A percentile compares a stretch with the other conserved stretches of the same genome.
Evolutionary conservation across 768 basidiomycete genomes (phyloP).

Genomic region (Coprinopsis sp.): DNA sequence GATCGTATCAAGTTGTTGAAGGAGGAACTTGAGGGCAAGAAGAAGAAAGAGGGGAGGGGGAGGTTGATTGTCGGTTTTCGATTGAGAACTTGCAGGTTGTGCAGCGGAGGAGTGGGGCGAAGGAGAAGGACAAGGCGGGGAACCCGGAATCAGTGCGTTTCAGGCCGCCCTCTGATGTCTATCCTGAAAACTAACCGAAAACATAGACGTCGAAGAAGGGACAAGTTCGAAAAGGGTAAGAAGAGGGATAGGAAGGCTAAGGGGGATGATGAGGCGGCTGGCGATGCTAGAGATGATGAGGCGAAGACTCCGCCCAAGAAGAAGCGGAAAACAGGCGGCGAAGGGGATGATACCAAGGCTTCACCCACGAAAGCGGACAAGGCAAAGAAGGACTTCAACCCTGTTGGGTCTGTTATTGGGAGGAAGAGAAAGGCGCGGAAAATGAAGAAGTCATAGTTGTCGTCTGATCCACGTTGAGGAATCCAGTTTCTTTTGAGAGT

Average conservation of each 20-base stretch:
- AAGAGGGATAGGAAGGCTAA: background rate
- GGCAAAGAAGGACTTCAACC: constrained; percentile 30
- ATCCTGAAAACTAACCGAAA: background rate
- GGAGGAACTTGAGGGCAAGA: constrained; percentile 42
- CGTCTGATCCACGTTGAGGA: too few relatives aligned
- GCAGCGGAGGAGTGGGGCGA: constrained; percentile 58
- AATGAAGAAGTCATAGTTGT: constrained; percentile 32
- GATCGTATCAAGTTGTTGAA: constrained; percentile 53
- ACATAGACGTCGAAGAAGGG: background rate
- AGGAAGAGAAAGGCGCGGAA: constrained; percentile 73
- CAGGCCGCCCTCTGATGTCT: background rate
- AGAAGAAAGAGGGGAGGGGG: constrained; percentile 38
- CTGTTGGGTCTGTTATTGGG: constrained; percentile 70
- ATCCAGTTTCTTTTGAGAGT: too few relatives aligned
- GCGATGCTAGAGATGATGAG: background rate
- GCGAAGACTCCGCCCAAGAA: background rate
- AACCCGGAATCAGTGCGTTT: constrained; percentile 4
- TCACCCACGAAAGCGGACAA: constrained; percentile 14
- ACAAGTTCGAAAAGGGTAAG: constrained; percentile 1
- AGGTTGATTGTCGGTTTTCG: constrained; percentile 85
- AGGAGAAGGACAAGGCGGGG: constrained; percentile 11
- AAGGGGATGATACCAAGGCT: constrained; percentile 24
- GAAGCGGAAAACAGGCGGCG: constrained; percentile 6
- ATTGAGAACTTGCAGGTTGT: constrained; percentile 93
- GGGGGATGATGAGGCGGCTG: background rate